These are phyloP conservation scores for Omphalotus guepiniiformis DNA, from an alignment of 768 basidiomycete genomes.

Conservation along the genomic window DNA sequence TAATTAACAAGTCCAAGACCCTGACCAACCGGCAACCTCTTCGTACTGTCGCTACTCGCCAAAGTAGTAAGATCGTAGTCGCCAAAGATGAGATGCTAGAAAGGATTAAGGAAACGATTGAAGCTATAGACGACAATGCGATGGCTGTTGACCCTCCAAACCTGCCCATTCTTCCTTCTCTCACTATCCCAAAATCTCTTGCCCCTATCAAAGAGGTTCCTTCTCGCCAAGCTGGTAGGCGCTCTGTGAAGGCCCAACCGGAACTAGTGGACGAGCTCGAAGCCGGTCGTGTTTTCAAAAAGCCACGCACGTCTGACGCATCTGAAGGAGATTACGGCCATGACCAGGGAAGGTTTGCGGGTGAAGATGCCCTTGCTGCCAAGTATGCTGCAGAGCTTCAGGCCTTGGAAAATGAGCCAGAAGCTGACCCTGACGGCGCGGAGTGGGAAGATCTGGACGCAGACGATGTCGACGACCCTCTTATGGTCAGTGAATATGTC, in stretches of 20 bases:
- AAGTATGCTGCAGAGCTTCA: constrained; percentile 37
- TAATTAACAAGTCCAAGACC: constrained; percentile 33
- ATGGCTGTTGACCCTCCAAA: constrained; percentile 10
- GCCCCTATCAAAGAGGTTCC: constrained; percentile 25
- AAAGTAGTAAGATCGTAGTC: constrained; percentile 15
- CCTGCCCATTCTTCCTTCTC: neutral
- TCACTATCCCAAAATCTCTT: constrained; percentile 12
- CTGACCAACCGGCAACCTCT: constrained; percentile 32
- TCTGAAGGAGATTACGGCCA: constrained; percentile 19
- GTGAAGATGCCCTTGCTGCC: constrained; percentile 32
- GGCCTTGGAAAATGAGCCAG: constrained; percentile 30
- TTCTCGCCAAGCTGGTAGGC: neutral
- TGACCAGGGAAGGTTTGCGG: constrained; percentile 25
- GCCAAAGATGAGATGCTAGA: constrained; percentile 21
- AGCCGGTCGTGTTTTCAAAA: constrained; percentile 52
- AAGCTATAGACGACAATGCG: constrained; percentile 26
- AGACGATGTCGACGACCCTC: constrained; percentile 83
- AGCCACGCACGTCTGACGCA: constrained; percentile 60
- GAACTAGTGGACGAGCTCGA: constrained; percentile 45
- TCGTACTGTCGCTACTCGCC: constrained; percentile 29
- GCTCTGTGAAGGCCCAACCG: constrained; percentile 15
- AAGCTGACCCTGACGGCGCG: constrained; percentile 44
- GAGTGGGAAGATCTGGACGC: constrained; percentile 86
- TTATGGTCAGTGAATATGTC: constrained; percentile 92
- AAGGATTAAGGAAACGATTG: constrained; percentile 17